Evolutionary conservation across 108 stramenopile genomes (phyloP), one percentile per base, ranked within the genome.

Genomic region (Cyclotella choctawhatcheeana): DNA sequence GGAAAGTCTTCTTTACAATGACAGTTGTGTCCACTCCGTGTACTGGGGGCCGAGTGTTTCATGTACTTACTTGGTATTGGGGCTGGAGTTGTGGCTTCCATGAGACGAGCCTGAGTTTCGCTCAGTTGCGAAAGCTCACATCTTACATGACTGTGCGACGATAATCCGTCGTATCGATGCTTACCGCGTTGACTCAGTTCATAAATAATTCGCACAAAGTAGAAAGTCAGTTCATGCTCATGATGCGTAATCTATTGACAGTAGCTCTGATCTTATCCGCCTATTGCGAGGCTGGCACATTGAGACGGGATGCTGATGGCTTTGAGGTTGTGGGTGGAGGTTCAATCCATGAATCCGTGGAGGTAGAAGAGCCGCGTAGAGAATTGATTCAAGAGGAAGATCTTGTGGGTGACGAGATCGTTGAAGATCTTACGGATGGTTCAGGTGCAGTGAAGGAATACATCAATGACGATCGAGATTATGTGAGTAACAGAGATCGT

Each of bases 301-400:
- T 60, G 37, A 35, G 59, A 20, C 18, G 24, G 8, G 26, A 40
- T 0, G 21, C 22, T 24, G 59, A 60, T 21, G 59, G 59, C 20
- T 60, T 60, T 60, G 59, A 60, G 21, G 59, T 60, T 0, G 59
- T 60, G 5, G 59, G 59, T 16, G 59, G 59, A 1, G 21, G 59
- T 40, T 2, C 59, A 16, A 12, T 37, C 0, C 20, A 21, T 20
- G 35, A 60, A 60, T 24, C 21, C 12, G 8, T 21, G 2, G 18
- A 26, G 35, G 5, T 29, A 5, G 59, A 60, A 21, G 4, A 3
- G 6, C 21, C 34, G 10, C 37, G 21, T 24, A 26, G 59, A 35
- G n/a, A 5, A 10, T 20, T 60, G 35, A 30, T 17, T 17, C 1
- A 6, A 33, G 21, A 60, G 21, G 59, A 60, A 35, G 18, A 37